phyloP scores from a whole-genome alignment of 352 stramenopile species.

The Lagenidium giganteum region DNA sequence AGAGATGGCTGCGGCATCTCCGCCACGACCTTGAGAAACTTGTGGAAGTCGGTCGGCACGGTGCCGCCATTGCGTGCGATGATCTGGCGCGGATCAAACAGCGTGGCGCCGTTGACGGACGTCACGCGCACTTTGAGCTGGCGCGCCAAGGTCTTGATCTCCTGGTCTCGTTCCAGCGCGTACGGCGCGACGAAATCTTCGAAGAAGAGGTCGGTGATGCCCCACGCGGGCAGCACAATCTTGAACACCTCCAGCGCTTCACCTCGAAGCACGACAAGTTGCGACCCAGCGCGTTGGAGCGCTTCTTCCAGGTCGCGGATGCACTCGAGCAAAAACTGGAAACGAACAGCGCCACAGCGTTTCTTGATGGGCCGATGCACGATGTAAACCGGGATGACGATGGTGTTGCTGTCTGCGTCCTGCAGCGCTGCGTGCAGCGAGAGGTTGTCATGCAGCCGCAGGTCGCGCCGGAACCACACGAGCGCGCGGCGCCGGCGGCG shows the following conservation, averaged over 20 bases:
- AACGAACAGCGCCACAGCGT: constrained; percentile 58
- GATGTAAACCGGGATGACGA: constrained; percentile 81
- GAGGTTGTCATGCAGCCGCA: constrained; percentile 96
- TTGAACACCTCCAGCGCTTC: constrained; percentile 52
- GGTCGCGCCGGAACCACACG: constrained; percentile 93
- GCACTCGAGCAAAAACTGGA: constrained; percentile 92
- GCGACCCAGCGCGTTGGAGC: constrained; percentile 24
- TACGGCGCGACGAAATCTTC: constrained; percentile 55
- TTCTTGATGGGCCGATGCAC: constrained; percentile 74
- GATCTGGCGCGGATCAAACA: constrained; percentile 55
- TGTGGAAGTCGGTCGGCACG: constrained; percentile 41
- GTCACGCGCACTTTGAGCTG: constrained; percentile 29
- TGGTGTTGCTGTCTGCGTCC: constrained; percentile 17
- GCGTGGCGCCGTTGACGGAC: constrained; percentile 32
- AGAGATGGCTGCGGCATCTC: constrained; percentile 46
- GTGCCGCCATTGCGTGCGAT: constrained; percentile 39
- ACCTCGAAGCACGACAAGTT: constrained; percentile 49
- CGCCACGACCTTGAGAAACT: constrained; percentile 45
- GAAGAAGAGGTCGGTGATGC: constrained; percentile 66
- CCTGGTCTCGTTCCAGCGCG: constrained; percentile 32
- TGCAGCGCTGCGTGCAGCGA: constrained; percentile 70
- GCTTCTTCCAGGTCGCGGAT: constrained; percentile 67
- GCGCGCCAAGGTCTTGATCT: constrained; percentile 29
- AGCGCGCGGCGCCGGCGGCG: constrained; percentile 34
- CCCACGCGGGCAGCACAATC: constrained; percentile 45